Base-by-base conservation (phyloP, 768 basidiomycete genomes). In the Pleurotus tuoliensis region DNA sequence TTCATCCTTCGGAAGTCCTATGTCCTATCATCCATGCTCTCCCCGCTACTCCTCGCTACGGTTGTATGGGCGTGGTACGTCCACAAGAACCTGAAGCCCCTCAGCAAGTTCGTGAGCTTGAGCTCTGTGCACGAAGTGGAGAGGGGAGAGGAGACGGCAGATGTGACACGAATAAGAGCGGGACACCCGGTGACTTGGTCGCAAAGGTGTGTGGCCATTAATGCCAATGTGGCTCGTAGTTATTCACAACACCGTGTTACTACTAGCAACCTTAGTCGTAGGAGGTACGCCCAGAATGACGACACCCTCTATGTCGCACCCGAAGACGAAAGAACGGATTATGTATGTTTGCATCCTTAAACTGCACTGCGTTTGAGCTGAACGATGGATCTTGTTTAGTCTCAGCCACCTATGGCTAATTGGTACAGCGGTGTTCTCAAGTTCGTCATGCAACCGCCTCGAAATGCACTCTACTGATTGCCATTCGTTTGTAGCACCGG, bases 231-330 rank as follows among this genome's bases (percentile, higher is more conserved):
- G 53, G 55, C 20, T 57, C 55, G 50, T 34, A 24, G 47, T n/a
- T 2, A 20, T 24, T 41, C 51, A 43, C 27, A n/a, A 25, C 48
- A 25, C 51, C 43, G 24, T 44, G n/a, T 13, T 50, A 45, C 25
- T 34, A 3, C 30, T 55, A 92, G 93, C 60, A 89, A 94, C 63
- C 69, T 98, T 55, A 96, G 86, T 63, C 82, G 90, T 49, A 78
- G 91, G 57, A 78, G 95, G 61, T 98, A 98, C 66, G 92, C 91
- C 2, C 86, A 92, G 65, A 93, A 94, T 63, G 95, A 97, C 61
- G 95, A 97, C 61, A 94, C 90, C 1, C 69, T 98, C 27, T 98
- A 98, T 65, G 92, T 97, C 52, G 96, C 95, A 4, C 94, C 94
- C 0, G 93, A 95, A 63, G 94, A 96, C 67, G 90, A 91, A 62